Base-by-base conservation (phyloP, 2,329 filamentous ascomycete species). In the Aspergillus novofumigatus region DNA sequence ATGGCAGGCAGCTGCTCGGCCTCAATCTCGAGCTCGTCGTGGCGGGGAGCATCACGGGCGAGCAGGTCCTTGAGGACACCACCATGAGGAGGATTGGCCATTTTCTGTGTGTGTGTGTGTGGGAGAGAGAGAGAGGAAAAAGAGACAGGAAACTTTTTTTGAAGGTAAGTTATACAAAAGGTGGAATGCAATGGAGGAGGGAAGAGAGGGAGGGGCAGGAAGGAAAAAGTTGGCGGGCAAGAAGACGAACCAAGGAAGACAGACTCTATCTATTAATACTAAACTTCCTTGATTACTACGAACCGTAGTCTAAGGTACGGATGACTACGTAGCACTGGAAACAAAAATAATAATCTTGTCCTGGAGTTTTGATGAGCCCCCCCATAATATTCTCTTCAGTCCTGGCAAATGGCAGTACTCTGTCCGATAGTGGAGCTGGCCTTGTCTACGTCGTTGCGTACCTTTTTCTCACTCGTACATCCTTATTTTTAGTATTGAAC, bases 61-160 rank as follows among this genome's bases (percentile, higher is more conserved):
- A 97, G 85, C 74, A 99, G 86, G 83, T 99, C 94, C 89, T 97
- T 97, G 72, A 99, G 90, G 83, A 93, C 83, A 73, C 94, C 94
- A 80, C 93, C 93, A 74, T 94, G 89, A 65, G 90, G 90, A 69
- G 75, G 64, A 67, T 81, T 81, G 65, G 80, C 79, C 77, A 81
- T 81, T 61, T 57, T 71, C 63, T 28, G 53, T 49, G 53, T 49
- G 48, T 54, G 45, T 29, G n/a, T n/a, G n/a, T n/a, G n/a, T n/a
- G n/a, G n/a, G n/a, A n/a, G n/a, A n/a, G n/a, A n/a, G n/a, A n/a
- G n/a, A n/a, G 28, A 29, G 11, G 28, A 54, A 57, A 29, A 51
- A 53, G 50, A 55, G n/a, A 29, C 17, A n/a, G 20, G 21, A 41
- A 14, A 29, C 32, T n/a, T 44, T 42, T 41, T 44, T 10, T 11